Conservation (phyloP, 108 stramenopile species). For the Skeletonema tropicum region DNA sequence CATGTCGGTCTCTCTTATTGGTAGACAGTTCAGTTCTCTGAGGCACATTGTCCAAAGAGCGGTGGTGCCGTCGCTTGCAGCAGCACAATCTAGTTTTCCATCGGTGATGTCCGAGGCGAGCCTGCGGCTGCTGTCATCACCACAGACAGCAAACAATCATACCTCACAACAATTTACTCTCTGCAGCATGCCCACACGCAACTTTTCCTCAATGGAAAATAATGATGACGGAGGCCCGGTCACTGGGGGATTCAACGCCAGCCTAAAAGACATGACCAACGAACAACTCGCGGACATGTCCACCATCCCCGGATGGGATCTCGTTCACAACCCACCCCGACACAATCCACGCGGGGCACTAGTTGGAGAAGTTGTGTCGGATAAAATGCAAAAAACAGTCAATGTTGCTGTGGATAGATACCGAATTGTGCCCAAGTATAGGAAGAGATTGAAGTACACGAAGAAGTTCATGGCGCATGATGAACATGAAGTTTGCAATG, state of each 20-base stretch:
- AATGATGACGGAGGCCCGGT: slow-evolving; percentile 18
- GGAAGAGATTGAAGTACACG: slow-evolving; percentile 71
- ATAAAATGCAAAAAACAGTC: slow-evolving; percentile 90
- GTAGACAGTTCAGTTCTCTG: slow-evolving; percentile 4
- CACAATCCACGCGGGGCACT: slow-evolving; percentile 74
- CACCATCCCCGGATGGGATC: slow-evolving; percentile 78
- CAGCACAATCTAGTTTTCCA: background rate
- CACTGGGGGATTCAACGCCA: slow-evolving; percentile 1
- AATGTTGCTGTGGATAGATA: slow-evolving; percentile 91
- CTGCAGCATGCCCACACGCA: background rate
- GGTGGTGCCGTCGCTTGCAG: background rate
- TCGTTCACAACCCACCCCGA: slow-evolving; percentile 80
- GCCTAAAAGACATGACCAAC: slow-evolving; percentile 66
- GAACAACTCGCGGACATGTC: slow-evolving; percentile 69
- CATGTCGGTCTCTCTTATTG: background rate
- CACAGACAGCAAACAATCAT: slow-evolving; percentile 1
- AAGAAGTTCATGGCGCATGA: slow-evolving; percentile 94
- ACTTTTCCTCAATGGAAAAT: slow-evolving; percentile 4
- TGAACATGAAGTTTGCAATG: slow-evolving; percentile 79
- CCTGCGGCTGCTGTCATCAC: slow-evolving; percentile 10
- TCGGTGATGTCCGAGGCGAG: background rate
- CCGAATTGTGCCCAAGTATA: slow-evolving; percentile 71
- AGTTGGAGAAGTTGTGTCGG: slow-evolving; percentile 84
- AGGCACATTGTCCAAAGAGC: slow-evolving; percentile 8
- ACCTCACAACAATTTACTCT: background rate